Conservation (phyloP, 1,284 basidiomycete genomes). For the Grifola frondosa region DNA sequence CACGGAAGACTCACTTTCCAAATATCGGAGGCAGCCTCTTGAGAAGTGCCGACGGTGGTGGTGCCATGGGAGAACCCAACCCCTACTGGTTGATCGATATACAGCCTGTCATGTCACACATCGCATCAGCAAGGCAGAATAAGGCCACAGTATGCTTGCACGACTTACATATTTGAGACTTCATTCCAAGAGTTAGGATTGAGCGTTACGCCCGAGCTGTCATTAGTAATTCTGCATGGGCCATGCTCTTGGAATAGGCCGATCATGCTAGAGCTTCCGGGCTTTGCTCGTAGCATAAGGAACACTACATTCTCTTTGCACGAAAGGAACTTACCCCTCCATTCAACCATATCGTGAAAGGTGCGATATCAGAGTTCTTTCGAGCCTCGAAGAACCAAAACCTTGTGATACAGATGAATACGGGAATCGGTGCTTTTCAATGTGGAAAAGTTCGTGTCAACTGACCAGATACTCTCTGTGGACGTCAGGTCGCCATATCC, state of each 20-base stretch:
- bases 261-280: conserved; percentile 67
- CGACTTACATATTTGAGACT: conserved; percentile 49
- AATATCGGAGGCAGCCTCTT: conserved; percentile 53
- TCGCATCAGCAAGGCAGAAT: conserved; percentile 1
- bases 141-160: background rate
- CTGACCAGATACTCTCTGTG: conserved; percentile 56
- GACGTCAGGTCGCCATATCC: conserved; percentile 59
- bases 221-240: conserved; percentile 62
- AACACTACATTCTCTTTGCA: background rate
- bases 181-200: conserved; percentile 70
- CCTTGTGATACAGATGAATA: conserved; percentile 35
- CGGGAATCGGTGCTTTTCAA: background rate
- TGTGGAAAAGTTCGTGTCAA: background rate
- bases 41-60: conserved; percentile 48
- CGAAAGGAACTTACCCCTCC: too few species aligned
- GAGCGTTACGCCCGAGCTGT: conserved; percentile 47
- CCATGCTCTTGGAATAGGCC: conserved; percentile 69
- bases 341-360: too few species aligned
- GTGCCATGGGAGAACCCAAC: conserved; percentile 62
- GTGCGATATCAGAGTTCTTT: too few species aligned
- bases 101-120: conserved; percentile 31
- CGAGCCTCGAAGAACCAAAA: conserved; percentile 81
- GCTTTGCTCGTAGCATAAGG: too few species aligned
- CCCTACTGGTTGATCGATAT: conserved; percentile 65
- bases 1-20: conserved; percentile 46